Evolutionary conservation across 495 filamentous ascomycete species (phyloP).

Genomic region (Penicillium silybi): DNA sequence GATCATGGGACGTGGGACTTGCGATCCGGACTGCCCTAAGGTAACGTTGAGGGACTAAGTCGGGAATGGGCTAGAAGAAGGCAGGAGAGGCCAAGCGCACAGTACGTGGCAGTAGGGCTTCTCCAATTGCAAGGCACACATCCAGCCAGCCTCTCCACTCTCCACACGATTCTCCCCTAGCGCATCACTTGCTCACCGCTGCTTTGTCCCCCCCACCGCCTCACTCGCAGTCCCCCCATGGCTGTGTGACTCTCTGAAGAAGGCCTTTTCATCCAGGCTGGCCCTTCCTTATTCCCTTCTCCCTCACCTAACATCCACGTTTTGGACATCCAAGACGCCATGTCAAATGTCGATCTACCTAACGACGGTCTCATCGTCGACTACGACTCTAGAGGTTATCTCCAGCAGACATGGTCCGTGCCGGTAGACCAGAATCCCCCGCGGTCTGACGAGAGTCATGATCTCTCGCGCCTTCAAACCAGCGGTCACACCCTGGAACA

Average conservation of each 20-base stretch:
- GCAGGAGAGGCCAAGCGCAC: neutral
- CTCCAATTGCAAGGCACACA: neutral
- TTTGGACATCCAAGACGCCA: constrained; percentile 23
- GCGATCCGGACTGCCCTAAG: neutral
- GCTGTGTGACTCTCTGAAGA: constrained; percentile 26
- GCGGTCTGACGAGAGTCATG: constrained; percentile 35
- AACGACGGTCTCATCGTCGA: constrained; percentile 46
- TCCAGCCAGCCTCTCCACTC: constrained; percentile 23
- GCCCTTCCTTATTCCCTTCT: constrained; percentile 15
- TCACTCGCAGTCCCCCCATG: constrained; percentile 31
- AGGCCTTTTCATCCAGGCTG: constrained; percentile 30
- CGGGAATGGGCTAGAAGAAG: neutral
- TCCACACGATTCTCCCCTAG: constrained; percentile 30
- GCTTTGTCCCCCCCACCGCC: constrained; percentile 45
- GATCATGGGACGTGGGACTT: constrained; percentile 9
- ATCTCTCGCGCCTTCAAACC: constrained; percentile 45
- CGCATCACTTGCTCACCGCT: constrained; percentile 46
- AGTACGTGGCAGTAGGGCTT: constrained; percentile 11
- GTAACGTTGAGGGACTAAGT: neutral
- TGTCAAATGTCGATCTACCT: constrained; percentile 44
- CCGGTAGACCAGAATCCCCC: constrained; percentile 37
- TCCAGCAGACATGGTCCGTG: constrained; percentile 44
- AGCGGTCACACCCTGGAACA: constrained; percentile 46
- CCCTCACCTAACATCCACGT: constrained; percentile 5
- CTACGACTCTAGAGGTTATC: constrained; percentile 47